A percentile compares a stretch with the other conserved stretches of the same genome.
Evolutionary conservation across 2,329 filamentous ascomycete genomes (phyloP).

Genomic region (Lizonia empirigonia): DNA sequence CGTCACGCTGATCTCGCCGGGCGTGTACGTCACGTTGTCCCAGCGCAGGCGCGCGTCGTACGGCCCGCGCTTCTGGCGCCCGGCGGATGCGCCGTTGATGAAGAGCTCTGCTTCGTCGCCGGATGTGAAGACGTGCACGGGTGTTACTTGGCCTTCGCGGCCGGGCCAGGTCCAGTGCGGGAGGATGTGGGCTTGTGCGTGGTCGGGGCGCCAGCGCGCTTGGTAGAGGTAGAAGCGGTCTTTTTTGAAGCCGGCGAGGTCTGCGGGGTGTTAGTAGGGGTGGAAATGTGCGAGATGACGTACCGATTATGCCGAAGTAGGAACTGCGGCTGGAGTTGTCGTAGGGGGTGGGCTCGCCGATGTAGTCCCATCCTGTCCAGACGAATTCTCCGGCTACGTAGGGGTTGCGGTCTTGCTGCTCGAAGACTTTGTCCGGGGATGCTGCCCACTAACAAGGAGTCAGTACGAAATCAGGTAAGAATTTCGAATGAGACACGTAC

Average conservation of each 20-base stretch:
- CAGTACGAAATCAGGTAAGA: neutral
- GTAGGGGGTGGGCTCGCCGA: constrained; percentile 59
- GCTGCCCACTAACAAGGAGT: constrained; percentile 48
- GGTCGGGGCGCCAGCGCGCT: constrained; percentile 57
- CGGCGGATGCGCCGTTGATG: constrained; percentile 57
- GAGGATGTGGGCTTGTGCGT: constrained; percentile 57
- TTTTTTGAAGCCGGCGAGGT: constrained; percentile 63
- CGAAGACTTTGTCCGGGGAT: constrained; percentile 61
- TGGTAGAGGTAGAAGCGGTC: constrained; percentile 63
- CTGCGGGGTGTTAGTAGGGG: constrained; percentile 25
- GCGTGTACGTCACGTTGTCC: constrained; percentile 57
- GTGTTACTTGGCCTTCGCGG: constrained; percentile 55
- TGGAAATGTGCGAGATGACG: no score
- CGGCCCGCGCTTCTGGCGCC: constrained; percentile 44
- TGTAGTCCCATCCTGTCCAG: constrained; percentile 59
- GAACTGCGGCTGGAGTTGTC: constrained; percentile 53
- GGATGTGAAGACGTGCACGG: constrained; percentile 60
- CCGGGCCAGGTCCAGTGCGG: constrained; percentile 64
- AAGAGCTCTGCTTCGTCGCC: constrained; percentile 62
- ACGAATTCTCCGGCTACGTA: constrained; percentile 62
- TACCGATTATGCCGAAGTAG: constrained; percentile 60
- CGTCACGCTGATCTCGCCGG: constrained; percentile 56
- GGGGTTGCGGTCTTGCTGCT: constrained; percentile 53
- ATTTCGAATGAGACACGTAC: neutral
- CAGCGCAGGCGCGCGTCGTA: constrained; percentile 59